Base-by-base conservation (phyloP, 2,329 filamentous ascomycete species). In the Fusarium sp. region DNA sequence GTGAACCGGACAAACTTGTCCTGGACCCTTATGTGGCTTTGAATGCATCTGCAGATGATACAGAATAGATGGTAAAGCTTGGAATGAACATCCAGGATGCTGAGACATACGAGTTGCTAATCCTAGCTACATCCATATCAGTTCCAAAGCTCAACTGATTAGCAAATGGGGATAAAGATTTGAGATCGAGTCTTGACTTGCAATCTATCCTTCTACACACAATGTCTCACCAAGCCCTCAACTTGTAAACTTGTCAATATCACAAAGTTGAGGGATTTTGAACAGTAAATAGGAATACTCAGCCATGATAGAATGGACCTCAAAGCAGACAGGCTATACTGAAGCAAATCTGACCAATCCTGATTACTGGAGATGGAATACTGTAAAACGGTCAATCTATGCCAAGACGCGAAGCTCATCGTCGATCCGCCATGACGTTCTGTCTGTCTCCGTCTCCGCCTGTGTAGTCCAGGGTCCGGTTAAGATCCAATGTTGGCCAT, bases 381-480 rank as follows among this genome's bases (percentile, higher is more conserved):
- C 31, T 46, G 55, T 59, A 59, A 49, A 58, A 63, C 36, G 65
- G 63, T 18, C 38, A 46, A 27, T 46, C 47, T 58, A 59, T 59
- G 70, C 70, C 70, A 73, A 73, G 70, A 71, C 67, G 18, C 42
- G 58, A 70, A 57, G 49, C 54, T 60, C 70, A 71, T 73, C 67
- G 70, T 61, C 66, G 70, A 73, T 71, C 70, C 50, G 70, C 60
- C 66, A 73, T 73, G 70, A 73, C 70, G 70, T 55, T 49, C 59
- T 63, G 22, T 45, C 61, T 66, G 49, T 31, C 44, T 38, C 41
- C 20, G 38, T 54, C 59, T 57, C 69, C 69, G 68, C 68, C 65
- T 63, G 63, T 60, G 57, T 62, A 66, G 63, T 57, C 64, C 66
- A 68, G 65, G 65, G 65, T 64, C 50, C 55, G 49, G 45, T 57